Conservation (phyloP, 2,329 filamentous ascomycete genomes). For the Lojkania enalia region DNA sequence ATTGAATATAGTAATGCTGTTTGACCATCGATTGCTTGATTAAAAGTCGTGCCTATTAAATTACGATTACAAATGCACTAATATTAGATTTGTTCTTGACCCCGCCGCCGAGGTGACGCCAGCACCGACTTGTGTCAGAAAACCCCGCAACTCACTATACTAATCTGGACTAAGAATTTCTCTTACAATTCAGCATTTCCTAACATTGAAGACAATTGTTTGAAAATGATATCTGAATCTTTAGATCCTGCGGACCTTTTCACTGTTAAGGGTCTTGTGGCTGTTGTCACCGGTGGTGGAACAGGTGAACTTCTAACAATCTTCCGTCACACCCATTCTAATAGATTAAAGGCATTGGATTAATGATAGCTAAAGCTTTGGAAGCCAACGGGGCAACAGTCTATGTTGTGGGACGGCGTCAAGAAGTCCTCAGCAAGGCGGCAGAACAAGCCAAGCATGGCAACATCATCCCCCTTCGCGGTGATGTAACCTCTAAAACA, state of each 20-base stretch:
- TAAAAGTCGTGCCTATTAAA: too few species aligned
- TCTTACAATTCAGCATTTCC: too few species aligned
- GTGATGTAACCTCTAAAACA: constrained; percentile 25
- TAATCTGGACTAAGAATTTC: too few species aligned
- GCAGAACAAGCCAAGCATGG: neutral
- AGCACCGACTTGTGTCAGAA: too few species aligned
- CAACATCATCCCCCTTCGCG: constrained; percentile 14
- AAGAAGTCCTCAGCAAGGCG: constrained; percentile 6
- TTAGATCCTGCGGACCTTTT: constrained; percentile 2
- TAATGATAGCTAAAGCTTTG: constrained; percentile 9
- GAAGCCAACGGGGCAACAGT: constrained; percentile 9
- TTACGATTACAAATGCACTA: too few species aligned
- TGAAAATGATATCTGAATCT: neutral
- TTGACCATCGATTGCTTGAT: too few species aligned
- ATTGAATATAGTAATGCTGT: too few species aligned
- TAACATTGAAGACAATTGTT: too few species aligned
- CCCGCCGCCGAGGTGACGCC: too few species aligned
- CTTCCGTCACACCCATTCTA: neutral
- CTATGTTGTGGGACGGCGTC: constrained; percentile 10
- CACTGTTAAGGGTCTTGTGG: constrained; percentile 21
- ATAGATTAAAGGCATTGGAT: constrained; percentile 6
- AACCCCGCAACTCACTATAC: too few species aligned
- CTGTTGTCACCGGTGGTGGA: constrained; percentile 8
- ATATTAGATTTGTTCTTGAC: too few species aligned
- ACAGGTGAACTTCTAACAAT: constrained; percentile 1